Conservation (phyloP, 2,329 filamentous ascomycete genomes). For the Exophiala lecanii-corni region DNA sequence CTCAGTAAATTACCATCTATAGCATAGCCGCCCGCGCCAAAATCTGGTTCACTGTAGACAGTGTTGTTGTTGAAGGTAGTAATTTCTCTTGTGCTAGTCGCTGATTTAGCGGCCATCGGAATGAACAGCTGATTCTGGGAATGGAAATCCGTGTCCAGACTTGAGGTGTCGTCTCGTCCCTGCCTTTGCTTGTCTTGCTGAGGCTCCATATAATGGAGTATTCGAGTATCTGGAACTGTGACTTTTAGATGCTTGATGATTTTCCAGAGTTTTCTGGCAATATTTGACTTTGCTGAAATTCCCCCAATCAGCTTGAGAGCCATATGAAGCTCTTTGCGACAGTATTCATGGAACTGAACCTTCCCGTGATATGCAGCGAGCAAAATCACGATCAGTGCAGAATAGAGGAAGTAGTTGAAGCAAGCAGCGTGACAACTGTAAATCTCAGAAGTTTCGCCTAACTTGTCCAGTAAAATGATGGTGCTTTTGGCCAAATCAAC, state of each 20-base stretch:
- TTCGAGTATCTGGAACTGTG: conserved; percentile 3
- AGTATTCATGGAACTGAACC: conserved; percentile 36
- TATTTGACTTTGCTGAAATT: conserved; percentile 7
- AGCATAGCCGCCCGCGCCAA: conserved; percentile 1
- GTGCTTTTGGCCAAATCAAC: conserved; percentile 39
- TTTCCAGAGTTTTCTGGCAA: conserved; percentile 15
- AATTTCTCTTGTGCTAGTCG: background rate
- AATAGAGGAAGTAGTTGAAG: conserved; percentile 42
- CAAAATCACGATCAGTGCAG: conserved; percentile 38
- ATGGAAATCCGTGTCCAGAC: too few species aligned
- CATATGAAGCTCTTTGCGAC: conserved; percentile 30
- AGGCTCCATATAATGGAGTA: conserved; percentile 11
- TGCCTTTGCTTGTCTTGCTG: conserved; percentile 5
- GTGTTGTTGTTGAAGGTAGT: background rate
- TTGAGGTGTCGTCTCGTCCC: background rate
- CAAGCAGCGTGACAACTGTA: conserved; percentile 38
- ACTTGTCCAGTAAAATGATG: conserved; percentile 36
- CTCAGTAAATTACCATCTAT: conserved; percentile 9
- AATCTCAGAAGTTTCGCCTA: conserved; percentile 35
- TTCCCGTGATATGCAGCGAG: conserved; percentile 46
- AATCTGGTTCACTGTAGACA: background rate
- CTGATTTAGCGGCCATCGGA: background rate
- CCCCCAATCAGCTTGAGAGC: conserved; percentile 12
- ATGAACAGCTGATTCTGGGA: background rate
- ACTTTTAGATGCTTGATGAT: conserved; percentile 16